Evolutionary conservation across 805 yeast genomes (phyloP), one percentile per base, ranked within the genome.

Genomic region (Candida xiaguanensis): DNA sequence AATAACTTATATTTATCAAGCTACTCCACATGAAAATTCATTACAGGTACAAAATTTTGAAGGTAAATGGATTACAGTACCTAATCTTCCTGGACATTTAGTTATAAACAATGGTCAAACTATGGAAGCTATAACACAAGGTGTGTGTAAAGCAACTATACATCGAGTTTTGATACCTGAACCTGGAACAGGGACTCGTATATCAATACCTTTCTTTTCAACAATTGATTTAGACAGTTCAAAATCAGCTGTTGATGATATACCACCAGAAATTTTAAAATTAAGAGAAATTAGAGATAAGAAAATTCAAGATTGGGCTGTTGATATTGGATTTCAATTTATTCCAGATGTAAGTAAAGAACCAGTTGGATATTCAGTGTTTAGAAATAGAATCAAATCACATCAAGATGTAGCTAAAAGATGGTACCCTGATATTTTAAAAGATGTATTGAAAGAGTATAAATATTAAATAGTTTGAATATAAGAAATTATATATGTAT

Each of bases 101-200:
- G 82, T 78, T 6, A 79, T 78, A 2, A 77, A 76, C 45, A 77
- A 70, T 12, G 84, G 83, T 11, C 82, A 77, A 49, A 77, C 82
- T 2, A 64, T 78, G 31, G 83, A 78, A 51, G 80, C 81, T 1
- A 57, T 78, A 28, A 74, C 82, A 5, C 68, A 68, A 27, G 83
- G 82, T 0, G 72, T 74, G 4, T 77, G 82, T 48, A 72, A 72
- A 37, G 81, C 83, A 15, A 76, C 84, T 0, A 73, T 77, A 13
- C 85, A 78, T 50, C 58, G 74, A 31, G 82, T 77, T 7, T 47
- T 63, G 36, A 64, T 68, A 15, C 81, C 79, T 1, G 44, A 58
- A 32, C 55, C 63, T 4, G 60, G 58, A 8, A 31, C 56, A 5
- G 69, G 73, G 3, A 66, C 72, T 8, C 48, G 78, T 39, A 55